Conservation (phyloP, 2,329 filamentous ascomycete species). For the Cladophialophora yegresii region DNA sequence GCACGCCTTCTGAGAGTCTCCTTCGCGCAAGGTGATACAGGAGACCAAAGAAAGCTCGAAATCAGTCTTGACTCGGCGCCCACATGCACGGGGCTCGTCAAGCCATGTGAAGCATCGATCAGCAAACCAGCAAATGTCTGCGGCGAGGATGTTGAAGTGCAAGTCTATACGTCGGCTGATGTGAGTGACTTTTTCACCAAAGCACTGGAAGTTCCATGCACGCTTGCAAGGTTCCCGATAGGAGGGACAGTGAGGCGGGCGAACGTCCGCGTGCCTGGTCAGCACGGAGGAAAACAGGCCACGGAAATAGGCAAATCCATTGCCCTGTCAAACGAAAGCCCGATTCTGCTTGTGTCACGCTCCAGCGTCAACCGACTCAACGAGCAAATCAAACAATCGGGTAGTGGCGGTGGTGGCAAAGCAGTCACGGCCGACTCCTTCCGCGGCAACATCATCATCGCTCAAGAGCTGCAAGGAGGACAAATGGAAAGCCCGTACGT, state of each 20-base stretch:
- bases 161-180: conserved; percentile 65
- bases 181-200: conserved; percentile 77
- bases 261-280: conserved; percentile 54
- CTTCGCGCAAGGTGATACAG: conserved; percentile 42
- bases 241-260: conserved; percentile 39
- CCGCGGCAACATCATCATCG: conserved; percentile 82
- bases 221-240: conserved; percentile 79
- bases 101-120: conserved; percentile 39
- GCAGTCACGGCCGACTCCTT: conserved; percentile 74
- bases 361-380: conserved; percentile 81
- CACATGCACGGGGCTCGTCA: conserved; percentile 43
- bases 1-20: conserved; percentile 65
- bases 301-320: conserved; percentile 57
- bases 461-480: conserved; percentile 46
- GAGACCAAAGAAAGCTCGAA: conserved; percentile 40
- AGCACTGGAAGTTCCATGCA: conserved; percentile 75
- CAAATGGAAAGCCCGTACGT: conserved; percentile 63
- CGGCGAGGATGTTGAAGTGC: conserved; percentile 72
- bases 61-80: conserved; percentile 59
- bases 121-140: conserved; percentile 69
- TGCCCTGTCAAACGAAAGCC: conserved; percentile 87
- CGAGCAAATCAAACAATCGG: conserved; percentile 62
- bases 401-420: conserved; percentile 42
- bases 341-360: conserved; percentile 79
- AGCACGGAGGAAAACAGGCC: conserved; percentile 57